phyloP scores from a whole-genome alignment of 345 rosid genomes.

The Kernera saxatilis region DNA sequence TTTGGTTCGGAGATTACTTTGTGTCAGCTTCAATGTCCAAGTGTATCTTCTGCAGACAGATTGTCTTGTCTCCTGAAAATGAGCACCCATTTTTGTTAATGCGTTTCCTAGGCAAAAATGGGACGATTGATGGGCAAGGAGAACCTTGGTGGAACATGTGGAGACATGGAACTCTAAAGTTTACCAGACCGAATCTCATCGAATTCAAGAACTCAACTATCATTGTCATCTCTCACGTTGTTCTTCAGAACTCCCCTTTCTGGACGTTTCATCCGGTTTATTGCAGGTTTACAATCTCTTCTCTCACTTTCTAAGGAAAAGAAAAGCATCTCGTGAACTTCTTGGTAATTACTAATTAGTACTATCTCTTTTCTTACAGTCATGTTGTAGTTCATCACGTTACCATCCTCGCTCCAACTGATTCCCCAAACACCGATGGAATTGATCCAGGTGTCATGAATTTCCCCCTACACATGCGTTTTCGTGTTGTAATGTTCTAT shows the following conservation, averaged over 20 bases:
- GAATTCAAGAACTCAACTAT: constrained; percentile 62
- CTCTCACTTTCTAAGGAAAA: neutral
- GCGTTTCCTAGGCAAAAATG: constrained; percentile 57
- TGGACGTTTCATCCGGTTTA: constrained; percentile 94
- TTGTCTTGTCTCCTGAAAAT: neutral
- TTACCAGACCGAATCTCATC: constrained; percentile 72
- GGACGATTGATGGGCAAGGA: constrained; percentile 95
- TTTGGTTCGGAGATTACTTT: neutral
- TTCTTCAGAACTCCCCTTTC: constrained; percentile 72
- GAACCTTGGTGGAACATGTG: constrained; percentile 93
- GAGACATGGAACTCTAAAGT: constrained; percentile 69
- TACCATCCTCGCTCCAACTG: constrained; percentile 76
- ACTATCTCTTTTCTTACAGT: constrained; percentile 34
- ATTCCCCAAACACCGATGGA: constrained; percentile 91
- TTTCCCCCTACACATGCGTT: neutral
- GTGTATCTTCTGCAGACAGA: neutral
- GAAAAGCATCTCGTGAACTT: neutral
- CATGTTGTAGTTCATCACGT: constrained; percentile 64
- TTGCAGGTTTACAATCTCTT: constrained; percentile 51
- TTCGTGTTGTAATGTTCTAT: too few relatives aligned
- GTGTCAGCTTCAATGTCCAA: neutral
- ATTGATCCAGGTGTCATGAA: constrained; percentile 65
- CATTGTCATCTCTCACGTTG: constrained; percentile 72
- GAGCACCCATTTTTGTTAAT: neutral
- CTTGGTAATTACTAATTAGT: neutral